phyloP scores from a whole-genome alignment of 1,139 yeast genomes.

The Magnusiomyces clavatus region DNA sequence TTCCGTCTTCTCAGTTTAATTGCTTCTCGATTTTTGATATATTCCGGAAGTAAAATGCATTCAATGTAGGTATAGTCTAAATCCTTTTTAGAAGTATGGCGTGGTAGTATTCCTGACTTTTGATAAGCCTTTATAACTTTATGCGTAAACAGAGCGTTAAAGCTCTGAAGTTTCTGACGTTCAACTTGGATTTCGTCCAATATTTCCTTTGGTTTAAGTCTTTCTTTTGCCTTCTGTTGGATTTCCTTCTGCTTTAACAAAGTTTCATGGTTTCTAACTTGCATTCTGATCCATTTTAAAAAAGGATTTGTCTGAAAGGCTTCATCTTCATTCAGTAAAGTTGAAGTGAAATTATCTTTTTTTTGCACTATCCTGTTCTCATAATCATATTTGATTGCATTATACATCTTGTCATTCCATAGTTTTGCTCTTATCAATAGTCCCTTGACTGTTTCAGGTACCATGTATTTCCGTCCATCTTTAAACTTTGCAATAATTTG shows the following conservation, averaged over 20 bases:
- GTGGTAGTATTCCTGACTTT: neutral
- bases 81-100: neutral
- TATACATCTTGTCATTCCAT: slow-evolving; percentile 8
- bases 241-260: neutral
- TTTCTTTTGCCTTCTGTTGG: neutral
- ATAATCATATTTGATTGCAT: slow-evolving; percentile 1
- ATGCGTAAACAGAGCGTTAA: slow-evolving; percentile 6
- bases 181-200: slow-evolving; percentile 2
- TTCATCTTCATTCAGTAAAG: neutral
- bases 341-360: neutral
- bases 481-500: slow-evolving; percentile 8
- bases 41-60: slow-evolving; percentile 11
- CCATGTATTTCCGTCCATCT: slow-evolving; percentile 8
- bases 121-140: neutral
- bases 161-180: slow-evolving; percentile 1
- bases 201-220: slow-evolving; percentile 1
- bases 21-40: slow-evolving; percentile 2
- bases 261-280: slow-evolving; percentile 2
- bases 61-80: slow-evolving; percentile 10
- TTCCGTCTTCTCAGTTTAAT: neutral
- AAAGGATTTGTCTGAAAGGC: neutral
- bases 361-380: neutral
- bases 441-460: neutral
- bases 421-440: slow-evolving; percentile 1
- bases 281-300: slow-evolving; percentile 7